Evolutionary conservation across 306 rosid species (phyloP).

Genomic region (Glycine tomentella): DNA sequence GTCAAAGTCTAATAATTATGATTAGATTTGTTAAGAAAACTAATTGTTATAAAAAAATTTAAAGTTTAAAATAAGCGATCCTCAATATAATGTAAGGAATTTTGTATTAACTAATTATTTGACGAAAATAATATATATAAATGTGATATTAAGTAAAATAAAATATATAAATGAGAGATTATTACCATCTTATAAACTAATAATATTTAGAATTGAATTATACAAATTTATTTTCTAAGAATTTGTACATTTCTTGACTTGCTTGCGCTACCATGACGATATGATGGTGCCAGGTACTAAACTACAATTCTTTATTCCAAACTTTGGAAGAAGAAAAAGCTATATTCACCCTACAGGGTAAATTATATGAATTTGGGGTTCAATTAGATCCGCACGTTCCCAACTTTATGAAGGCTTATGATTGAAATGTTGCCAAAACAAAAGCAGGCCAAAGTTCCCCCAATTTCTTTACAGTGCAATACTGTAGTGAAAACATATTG

Average conservation of each 20-base stretch:
- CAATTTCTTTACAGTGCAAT: neutral
- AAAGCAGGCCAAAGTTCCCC: conserved; percentile 4
- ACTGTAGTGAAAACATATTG: neutral
- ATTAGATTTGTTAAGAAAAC: neutral
- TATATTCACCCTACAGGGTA: neutral
- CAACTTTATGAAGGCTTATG: neutral
- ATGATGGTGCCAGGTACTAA: conserved; percentile 43
- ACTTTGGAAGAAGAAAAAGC: conserved; percentile 33
- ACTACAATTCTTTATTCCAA: conserved; percentile 27
- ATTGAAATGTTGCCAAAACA: conserved; percentile 13
- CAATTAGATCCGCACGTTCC: neutral
- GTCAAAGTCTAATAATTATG: neutral
- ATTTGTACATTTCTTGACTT: conserved; percentile 1
- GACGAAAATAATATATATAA: neutral
- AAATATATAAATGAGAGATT: neutral
- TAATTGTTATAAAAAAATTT: no score
- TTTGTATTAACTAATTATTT: neutral
- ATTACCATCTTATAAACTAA: neutral
- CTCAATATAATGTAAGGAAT: no score
- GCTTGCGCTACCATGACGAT: conserved; percentile 49
- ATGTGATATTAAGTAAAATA: neutral
- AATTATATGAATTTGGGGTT: conserved; percentile 35
- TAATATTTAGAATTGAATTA: neutral
- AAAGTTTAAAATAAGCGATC: no score
- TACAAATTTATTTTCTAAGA: neutral